Evolutionary conservation across 163 green algal species (phyloP).

Genomic region (Trebouxiophyceae sp.): DNA sequence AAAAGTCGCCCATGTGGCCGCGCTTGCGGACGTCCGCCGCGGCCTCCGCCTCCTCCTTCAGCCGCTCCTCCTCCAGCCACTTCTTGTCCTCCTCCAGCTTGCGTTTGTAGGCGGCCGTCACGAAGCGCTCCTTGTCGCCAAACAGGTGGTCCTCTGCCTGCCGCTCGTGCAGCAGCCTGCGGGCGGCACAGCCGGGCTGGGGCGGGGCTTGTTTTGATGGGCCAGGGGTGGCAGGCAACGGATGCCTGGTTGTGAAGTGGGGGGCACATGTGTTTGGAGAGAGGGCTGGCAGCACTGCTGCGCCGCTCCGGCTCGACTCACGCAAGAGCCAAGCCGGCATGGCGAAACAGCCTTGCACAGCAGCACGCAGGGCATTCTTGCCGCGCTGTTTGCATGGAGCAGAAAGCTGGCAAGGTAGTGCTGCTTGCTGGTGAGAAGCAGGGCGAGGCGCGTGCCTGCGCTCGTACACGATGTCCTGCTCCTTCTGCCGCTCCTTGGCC

Average conservation of each 20-base stretch:
- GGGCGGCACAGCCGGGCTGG: too few relatives aligned
- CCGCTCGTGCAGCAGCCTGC: constrained; percentile 39
- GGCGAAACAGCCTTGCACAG: too few relatives aligned
- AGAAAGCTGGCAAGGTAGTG: too few relatives aligned
- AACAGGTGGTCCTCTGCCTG: constrained; percentile 73
- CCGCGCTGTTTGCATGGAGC: too few relatives aligned
- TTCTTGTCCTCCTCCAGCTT: constrained; percentile 90
- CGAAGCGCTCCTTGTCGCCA: constrained; percentile 90
- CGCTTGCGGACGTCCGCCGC: constrained; percentile 58
- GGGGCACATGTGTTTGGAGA: neutral
- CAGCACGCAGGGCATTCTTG: too few relatives aligned
- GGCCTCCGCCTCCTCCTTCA: constrained; percentile 51
- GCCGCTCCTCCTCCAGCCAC: constrained; percentile 71
- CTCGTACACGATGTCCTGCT: constrained; percentile 78
- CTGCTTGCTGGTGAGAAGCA: too few relatives aligned
- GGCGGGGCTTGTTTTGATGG: too few relatives aligned
- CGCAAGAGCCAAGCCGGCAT: too few relatives aligned
- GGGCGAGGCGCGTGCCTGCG: too few relatives aligned
- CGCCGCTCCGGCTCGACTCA: too few relatives aligned
- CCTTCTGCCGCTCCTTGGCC: constrained; percentile 64
- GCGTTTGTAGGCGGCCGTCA: constrained; percentile 86
- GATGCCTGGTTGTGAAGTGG: too few relatives aligned
- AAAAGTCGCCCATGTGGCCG: constrained; percentile 83
- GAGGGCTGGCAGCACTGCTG: neutral
- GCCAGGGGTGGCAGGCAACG: too few relatives aligned